These are phyloP conservation scores for Skeletonema costatum DNA, from an alignment of 108 stramenopile genomes.

Conservation along the genomic window DNA sequence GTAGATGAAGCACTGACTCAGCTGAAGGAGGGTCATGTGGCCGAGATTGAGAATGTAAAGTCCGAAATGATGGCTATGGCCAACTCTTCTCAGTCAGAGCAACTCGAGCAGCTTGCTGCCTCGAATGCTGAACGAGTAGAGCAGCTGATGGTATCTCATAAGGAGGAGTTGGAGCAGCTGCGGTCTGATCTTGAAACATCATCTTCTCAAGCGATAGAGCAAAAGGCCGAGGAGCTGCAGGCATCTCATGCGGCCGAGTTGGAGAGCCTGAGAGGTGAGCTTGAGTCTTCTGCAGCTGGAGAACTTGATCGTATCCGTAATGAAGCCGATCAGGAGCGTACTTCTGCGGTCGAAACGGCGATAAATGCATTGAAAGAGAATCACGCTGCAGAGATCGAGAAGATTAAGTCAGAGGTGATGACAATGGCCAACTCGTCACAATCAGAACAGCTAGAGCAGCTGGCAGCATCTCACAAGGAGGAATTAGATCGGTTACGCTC, in stretches of 20 bases:
- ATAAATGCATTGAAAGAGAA: background rate
- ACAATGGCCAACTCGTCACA: too few species aligned
- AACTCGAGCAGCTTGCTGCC: slow-evolving; percentile 4
- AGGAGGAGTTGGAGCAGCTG: slow-evolving; percentile 3
- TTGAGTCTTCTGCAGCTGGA: background rate
- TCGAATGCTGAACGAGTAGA: background rate
- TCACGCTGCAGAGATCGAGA: background rate
- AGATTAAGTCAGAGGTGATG: too few species aligned
- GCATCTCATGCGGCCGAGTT: slow-evolving; percentile 25
- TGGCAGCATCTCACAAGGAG: too few species aligned
- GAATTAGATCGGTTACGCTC: too few species aligned
- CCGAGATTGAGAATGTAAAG: slow-evolving; percentile 14
- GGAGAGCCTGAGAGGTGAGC: slow-evolving; percentile 18
- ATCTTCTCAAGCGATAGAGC: slow-evolving; percentile 17
- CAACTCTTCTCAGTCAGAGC: slow-evolving; percentile 9
- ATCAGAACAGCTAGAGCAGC: too few species aligned
- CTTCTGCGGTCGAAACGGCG: slow-evolving; percentile 5
- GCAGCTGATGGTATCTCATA: background rate
- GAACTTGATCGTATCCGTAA: slow-evolving; percentile 9
- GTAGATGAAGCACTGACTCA: slow-evolving; percentile 5
- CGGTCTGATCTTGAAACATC: background rate
- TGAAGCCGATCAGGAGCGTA: slow-evolving; percentile 11
- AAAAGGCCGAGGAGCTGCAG: slow-evolving; percentile 12
- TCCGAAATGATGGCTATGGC: slow-evolving; percentile 1
- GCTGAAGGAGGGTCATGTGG: slow-evolving; percentile 10